A percentile compares a stretch with the other conserved stretches of the same genome.
Evolutionary conservation across 352 stramenopile species (phyloP).

Genomic region (Globisporangium camurandrum): DNA sequence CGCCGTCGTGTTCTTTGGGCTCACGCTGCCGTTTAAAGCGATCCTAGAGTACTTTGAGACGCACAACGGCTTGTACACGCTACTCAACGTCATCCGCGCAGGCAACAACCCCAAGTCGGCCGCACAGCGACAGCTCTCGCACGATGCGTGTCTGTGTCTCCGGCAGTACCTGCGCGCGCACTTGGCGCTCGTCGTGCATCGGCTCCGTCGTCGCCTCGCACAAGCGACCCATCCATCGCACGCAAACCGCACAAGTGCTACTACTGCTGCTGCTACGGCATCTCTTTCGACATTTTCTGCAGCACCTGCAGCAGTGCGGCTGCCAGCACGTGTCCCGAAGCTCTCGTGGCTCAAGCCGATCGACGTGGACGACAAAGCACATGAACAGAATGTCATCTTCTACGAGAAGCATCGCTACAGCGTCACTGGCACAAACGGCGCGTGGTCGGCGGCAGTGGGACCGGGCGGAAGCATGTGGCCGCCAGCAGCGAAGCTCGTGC

Average conservation of each 20-base stretch:
- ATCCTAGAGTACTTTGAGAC: slow-evolving; percentile 84
- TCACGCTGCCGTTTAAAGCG: slow-evolving; percentile 71
- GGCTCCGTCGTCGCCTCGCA: slow-evolving; percentile 51
- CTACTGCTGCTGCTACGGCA: slow-evolving; percentile 23
- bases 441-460: slow-evolving; percentile 49
- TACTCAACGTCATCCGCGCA: slow-evolving; percentile 81
- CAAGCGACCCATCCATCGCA: slow-evolving; percentile 43
- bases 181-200: slow-evolving; percentile 64
- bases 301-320: slow-evolving; percentile 41
- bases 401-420: slow-evolving; percentile 83
- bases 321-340: slow-evolving; percentile 65
- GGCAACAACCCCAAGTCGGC: slow-evolving; percentile 70
- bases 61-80: slow-evolving; percentile 73
- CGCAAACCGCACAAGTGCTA: slow-evolving; percentile 21
- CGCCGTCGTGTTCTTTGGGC: slow-evolving; percentile 76
- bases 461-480: slow-evolving; percentile 59
- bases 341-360: slow-evolving; percentile 68
- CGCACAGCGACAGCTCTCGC: slow-evolving; percentile 69
- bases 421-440: slow-evolving; percentile 31
- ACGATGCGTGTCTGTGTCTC: slow-evolving; percentile 79
- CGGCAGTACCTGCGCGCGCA: slow-evolving; percentile 82
- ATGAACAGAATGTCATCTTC: slow-evolving; percentile 78
- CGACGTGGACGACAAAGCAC: slow-evolving; percentile 80
- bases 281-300: too few relatives aligned
- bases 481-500: slow-evolving; percentile 60